Conservation (phyloP, 140 eudicot genomes). For the Erigeron philadelphicus region DNA sequence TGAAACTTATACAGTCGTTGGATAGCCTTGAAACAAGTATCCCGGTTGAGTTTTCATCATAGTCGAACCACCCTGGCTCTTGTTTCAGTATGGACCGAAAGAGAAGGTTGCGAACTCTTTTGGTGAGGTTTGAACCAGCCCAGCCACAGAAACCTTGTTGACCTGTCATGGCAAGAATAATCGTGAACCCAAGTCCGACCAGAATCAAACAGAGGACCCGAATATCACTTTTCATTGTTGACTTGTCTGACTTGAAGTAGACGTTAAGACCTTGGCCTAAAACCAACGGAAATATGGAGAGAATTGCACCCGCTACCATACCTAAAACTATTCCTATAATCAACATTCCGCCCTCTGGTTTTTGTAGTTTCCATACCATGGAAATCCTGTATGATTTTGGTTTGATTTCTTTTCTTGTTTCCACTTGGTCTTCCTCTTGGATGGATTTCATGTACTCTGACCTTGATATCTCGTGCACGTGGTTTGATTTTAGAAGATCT, state of each 20-base stretch:
- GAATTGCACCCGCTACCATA: constrained; percentile 72
- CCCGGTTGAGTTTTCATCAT: constrained; percentile 57
- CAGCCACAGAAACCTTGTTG: constrained; percentile 88
- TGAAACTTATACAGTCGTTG: constrained; percentile 46
- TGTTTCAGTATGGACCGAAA: constrained; percentile 56
- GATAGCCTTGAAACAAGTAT: constrained; percentile 67
- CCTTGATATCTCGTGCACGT: constrained; percentile 42
- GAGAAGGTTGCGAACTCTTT: constrained; percentile 44
- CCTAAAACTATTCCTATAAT: constrained; percentile 54
- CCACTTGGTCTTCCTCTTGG: constrained; percentile 31
- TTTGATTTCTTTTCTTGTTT: constrained; percentile 27
- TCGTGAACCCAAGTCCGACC: constrained; percentile 60
- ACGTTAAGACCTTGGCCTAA: constrained; percentile 68
- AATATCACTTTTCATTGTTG: constrained; percentile 46
- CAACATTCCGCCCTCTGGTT: constrained; percentile 48
- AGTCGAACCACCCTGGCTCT: constrained; percentile 88
- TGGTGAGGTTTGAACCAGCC: constrained; percentile 82
- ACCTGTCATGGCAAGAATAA: constrained; percentile 66
- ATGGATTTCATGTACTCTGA: constrained; percentile 43
- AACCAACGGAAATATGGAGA: constrained; percentile 58
- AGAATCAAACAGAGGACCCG: constrained; percentile 48
- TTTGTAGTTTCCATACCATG: constrained; percentile 64
- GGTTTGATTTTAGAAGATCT: constrained; percentile 40
- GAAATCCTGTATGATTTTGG: constrained; percentile 38
- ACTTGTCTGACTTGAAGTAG: constrained; percentile 34